Base-by-base conservation (phyloP, 2,329 filamentous ascomycete species). In the Ceratocystiopsis minuta region DNA sequence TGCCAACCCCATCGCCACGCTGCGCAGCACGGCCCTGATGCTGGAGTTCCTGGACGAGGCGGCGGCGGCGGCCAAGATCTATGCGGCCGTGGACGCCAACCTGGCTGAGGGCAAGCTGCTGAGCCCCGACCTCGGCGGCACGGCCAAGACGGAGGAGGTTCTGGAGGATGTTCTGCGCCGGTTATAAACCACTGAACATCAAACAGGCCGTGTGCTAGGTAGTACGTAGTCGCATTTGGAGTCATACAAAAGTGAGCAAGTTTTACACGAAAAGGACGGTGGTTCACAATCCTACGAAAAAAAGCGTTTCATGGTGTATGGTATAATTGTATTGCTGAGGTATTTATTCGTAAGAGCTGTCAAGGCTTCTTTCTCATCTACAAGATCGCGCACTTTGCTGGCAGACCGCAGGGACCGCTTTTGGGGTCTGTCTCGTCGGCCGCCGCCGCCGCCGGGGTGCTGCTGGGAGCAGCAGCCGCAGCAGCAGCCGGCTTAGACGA, bases 1-100 rank as follows among this genome's bases (percentile, higher is more conserved):
- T 56, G 86, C 90, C 51, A 98, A 98, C 65, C 90, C 90, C 18
- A 92, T 98, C 55, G 90, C 90, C 33, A 96, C 90, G 11, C 72
- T 98, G 49, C 71, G 90, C 56, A 90, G 82, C 60, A 80, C 86
- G 15, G 90, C 82, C 32, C 69, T 95, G 48, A 96, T 98, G 90
- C 70, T 98, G 50, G 88, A 96, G 68, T 98, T 96, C 63, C 67
- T 96, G 49, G 77, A 85, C 49, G 78, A 93, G 66, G 80, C 86
- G 61, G 67, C 73, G 48, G 90, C 90, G 16, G 90, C 90, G 32
- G 85, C 82, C 28, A 78, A 70, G 65, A 93, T 98, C 53, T 94
- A 96, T 60, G 71, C 76, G 45, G 90, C 90, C 17, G 86, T 96
- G 18, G 90, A 98, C 61, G 86, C 68, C 36, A 92, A 90, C 59